Conservation (phyloP, 2,329 filamentous ascomycete species). For the Phoma sp. region DNA sequence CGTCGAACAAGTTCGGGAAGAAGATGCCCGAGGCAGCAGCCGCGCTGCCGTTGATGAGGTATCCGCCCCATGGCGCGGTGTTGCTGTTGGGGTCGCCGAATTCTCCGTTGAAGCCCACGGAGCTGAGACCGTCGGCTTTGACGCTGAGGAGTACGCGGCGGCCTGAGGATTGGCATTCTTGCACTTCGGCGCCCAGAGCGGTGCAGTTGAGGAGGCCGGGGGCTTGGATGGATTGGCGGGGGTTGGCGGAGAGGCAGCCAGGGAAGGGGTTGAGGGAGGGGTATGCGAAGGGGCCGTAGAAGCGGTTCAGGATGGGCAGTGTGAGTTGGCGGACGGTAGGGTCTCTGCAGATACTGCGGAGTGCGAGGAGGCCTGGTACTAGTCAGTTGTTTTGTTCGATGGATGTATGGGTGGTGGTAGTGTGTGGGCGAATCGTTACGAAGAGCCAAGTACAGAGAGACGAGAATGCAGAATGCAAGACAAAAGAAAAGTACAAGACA, state of each 20-base stretch:
- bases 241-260: conserved; percentile 42
- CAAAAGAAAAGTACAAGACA: not conserved
- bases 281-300: conserved; percentile 42
- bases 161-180: conserved; percentile 48
- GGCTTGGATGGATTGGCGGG: conserved; percentile 42
- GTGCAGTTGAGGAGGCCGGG: conserved; percentile 51
- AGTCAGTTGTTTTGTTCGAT: not conserved
- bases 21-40: not conserved
- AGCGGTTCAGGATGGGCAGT: conserved; percentile 43
- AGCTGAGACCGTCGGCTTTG: conserved; percentile 40
- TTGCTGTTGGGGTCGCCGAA: conserved; percentile 24
- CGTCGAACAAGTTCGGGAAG: conserved; percentile 36
- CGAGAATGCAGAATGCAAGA: not conserved
- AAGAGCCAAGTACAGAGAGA: not conserved
- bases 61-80: conserved; percentile 17
- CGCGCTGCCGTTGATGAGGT: conserved; percentile 6
- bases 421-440: not conserved
- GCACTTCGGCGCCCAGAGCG: conserved; percentile 43
- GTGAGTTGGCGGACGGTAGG: conserved; percentile 49
- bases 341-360: conserved; percentile 43
- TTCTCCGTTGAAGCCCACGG: conserved; percentile 23
- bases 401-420: not conserved
- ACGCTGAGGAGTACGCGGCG: conserved; percentile 53
- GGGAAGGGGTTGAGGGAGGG: conserved; percentile 46
- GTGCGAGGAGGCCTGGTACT: conserved; percentile 28